Conservation (phyloP, 1,284 basidiomycete species). For the Flammula alnicola region DNA sequence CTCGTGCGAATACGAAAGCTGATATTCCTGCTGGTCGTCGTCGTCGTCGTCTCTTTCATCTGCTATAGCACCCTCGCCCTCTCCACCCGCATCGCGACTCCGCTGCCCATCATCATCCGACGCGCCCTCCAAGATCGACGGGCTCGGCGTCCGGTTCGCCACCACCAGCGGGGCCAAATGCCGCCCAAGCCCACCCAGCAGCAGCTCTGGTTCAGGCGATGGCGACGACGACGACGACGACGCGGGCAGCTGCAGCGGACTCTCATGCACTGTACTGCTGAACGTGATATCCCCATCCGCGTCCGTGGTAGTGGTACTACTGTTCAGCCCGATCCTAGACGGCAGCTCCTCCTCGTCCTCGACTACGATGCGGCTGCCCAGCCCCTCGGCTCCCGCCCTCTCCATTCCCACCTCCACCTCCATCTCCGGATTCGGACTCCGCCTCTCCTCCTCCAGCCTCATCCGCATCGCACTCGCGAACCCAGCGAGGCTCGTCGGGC, state of each 20-base stretch:
- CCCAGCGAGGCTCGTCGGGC: slow-evolving; percentile 21
- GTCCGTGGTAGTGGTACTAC: too few relatives aligned
- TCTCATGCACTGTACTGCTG: too few relatives aligned
- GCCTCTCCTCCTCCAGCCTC: slow-evolving; percentile 38
- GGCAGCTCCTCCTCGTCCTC: slow-evolving; percentile 44
- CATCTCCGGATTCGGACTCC: too few relatives aligned
- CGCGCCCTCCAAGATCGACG: slow-evolving; percentile 14
- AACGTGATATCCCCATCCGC: too few relatives aligned
- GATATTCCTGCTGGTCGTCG: too few relatives aligned
- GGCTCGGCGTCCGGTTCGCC: slow-evolving; percentile 28
- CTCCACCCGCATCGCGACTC: too few relatives aligned
- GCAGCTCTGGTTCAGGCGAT: slow-evolving; percentile 22
- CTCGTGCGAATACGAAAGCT: too few relatives aligned
- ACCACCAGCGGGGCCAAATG: slow-evolving; percentile 27
- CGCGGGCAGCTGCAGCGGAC: too few relatives aligned
- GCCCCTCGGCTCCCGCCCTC: not conserved
- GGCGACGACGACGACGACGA: too few relatives aligned
- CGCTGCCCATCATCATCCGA: slow-evolving; percentile 7
- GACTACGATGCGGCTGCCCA: slow-evolving; percentile 14
- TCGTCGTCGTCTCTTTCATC: too few relatives aligned
- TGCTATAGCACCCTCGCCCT: too few relatives aligned
- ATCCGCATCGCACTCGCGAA: slow-evolving; percentile 41
- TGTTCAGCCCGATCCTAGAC: not conserved
- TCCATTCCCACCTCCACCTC: too few relatives aligned
- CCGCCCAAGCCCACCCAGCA: not conserved